phyloP scores from a whole-genome alignment of 495 filamentous ascomycete genomes.

The Ramalina intermedia region DNA sequence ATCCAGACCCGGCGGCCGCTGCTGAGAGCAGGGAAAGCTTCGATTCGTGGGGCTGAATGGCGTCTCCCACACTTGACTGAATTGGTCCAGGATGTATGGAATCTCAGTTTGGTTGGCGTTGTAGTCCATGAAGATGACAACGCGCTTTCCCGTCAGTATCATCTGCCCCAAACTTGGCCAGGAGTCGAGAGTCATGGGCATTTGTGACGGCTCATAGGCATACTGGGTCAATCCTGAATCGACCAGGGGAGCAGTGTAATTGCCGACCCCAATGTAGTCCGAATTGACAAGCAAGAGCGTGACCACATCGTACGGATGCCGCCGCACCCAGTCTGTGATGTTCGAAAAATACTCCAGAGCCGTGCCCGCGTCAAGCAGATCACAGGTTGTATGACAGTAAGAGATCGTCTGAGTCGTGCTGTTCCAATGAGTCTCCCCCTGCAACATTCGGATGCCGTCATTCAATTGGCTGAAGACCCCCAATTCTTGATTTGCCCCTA shows the following conservation, averaged over 20 bases:
- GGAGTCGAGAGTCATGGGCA: constrained; percentile 54
- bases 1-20: constrained; percentile 45
- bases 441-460: constrained; percentile 79
- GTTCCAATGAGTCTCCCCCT: constrained; percentile 64
- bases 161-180: constrained; percentile 77
- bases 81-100: constrained; percentile 54
- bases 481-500: constrained; percentile 64
- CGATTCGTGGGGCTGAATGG: constrained; percentile 47
- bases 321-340: constrained; percentile 57
- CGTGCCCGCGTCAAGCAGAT: constrained; percentile 64
- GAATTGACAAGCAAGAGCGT: constrained; percentile 79
- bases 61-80: constrained; percentile 53
- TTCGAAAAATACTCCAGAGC: constrained; percentile 56
- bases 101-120: constrained; percentile 62
- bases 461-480: constrained; percentile 61
- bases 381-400: constrained; percentile 65
- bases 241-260: constrained; percentile 47
- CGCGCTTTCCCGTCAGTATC: constrained; percentile 52
- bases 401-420: constrained; percentile 40
- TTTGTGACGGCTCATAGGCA: constrained; percentile 54
- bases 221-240: constrained; percentile 52
- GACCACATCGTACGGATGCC: constrained; percentile 80
- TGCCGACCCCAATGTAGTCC: constrained; percentile 46
- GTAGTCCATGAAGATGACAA: constrained; percentile 66
- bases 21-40: constrained; percentile 42